Base-by-base conservation (phyloP, 192 early-diverging fungal species). In the Thoreauomyces humboldtii region DNA sequence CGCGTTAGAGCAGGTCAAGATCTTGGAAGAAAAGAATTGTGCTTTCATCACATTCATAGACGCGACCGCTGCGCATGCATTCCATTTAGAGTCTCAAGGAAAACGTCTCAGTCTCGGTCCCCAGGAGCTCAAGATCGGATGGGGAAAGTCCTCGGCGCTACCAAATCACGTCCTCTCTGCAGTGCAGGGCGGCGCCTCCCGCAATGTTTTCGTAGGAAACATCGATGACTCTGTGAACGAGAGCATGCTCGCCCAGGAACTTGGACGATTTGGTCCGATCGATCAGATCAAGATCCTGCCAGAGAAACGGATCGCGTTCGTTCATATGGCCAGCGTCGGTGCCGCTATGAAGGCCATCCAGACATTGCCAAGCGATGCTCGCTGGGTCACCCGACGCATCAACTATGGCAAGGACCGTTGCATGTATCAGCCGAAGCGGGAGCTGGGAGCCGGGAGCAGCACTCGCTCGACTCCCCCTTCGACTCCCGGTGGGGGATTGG, bases 331-430 rank as follows among this genome's bases (percentile, higher is more conserved):
- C 29, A 79, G 73, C 59, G 81, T 93, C 38, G 62, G 65, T 14
- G 78, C 71, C 45, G 92, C 92, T 29, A 79, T 93, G 55, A 86
- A 86, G 57, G 89, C 86, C 35, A 89, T 93, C n/a, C 67, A 73
- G 19, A 71, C 64, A 1, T 59, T 95, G 48, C 79, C 84, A 14
- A 72, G 61, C 6, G 83, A 88, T 22, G 46, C 78, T 0, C 63
- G 70, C 27, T 93, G 87, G 80, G 41, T 65, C 12, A 72, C 71
- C 45, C 74, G 81, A 29, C 75, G 88, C 27, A 69, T 95, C 34
- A 80, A 86, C 54, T 95, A 89, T 75, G 92, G 92, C 44, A 91
- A 88, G 71, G 92, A 95, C 78, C 77, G 91, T 29, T 95, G 91
- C 61, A 82, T 84, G 15, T 75, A 74, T 67, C 36, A 71, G 42